Evolutionary conservation across 2,329 filamentous ascomycete genomes (phyloP), one percentile per base, ranked within the genome.

Genomic region (Curvularia eragrostidis): DNA sequence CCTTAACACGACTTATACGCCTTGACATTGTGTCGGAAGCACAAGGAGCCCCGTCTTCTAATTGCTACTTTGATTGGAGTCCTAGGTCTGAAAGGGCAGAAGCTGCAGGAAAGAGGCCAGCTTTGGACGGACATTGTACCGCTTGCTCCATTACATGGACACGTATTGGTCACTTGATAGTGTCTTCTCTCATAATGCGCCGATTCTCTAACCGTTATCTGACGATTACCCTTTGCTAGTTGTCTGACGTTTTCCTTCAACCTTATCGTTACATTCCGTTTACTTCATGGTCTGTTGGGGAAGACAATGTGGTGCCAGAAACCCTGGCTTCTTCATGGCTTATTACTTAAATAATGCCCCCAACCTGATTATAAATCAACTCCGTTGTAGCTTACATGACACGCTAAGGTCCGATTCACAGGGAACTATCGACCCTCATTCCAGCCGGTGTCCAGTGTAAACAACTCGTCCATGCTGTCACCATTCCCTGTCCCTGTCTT

Each of bases 391-490:
- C 18, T 13, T 4, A 5, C 12, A 28, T 3, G 13, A 15, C 26
- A 32, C 3, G 7, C 13, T 26, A n/a, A n/a, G n/a, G 28, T 36
- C 21, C 32, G n/a, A 49, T 32, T 18, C 6, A 18, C 8, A 9
- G 36, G n/a, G 12, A 32, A 30, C 43, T 61, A 58, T 5, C 48
- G 41, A 19, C 41, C 43, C 18, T 43, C 51, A 13, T 58, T 61
- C 58, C 55, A 60, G n/a, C 50, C 36, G 15, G 43, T 19, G 18
- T 28, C 48, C 7, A 48, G 51, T n/a, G 38, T 30, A 34, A 63
- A 61, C n/a, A 63, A 34, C n/a, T 63, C 50, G 15, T 63, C 61
- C 55, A 56, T 58, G 32, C 61, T 63, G 30, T 61, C 58, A 19
- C 54, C 49, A 12, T 50, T 41, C 9, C 32, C 44, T 26, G 52